Base-by-base conservation (phyloP, 176 grass and related monocot genomes). In the Paspalum vaginatum region DNA sequence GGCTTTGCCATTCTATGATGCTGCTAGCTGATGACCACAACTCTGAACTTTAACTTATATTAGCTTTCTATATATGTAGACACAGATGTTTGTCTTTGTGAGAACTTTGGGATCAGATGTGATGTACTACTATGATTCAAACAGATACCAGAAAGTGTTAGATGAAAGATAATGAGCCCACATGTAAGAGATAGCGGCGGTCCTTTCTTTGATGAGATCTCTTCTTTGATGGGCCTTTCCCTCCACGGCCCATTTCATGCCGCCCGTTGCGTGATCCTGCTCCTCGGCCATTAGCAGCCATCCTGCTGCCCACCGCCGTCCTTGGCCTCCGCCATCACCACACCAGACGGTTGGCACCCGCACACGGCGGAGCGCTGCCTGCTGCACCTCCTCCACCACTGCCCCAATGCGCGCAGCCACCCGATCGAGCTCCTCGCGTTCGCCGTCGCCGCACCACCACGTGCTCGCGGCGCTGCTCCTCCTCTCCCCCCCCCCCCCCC, bases 301-400 rank as follows among this genome's bases (percentile, higher is more conserved):
- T 3, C 32, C 32, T 3, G 32, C 32, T 3, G 32, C 32, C 32
- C 32, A 1, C 32, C 32, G 32, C 32, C 32, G 32, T 32, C 32
- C 32, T 32, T 32, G 2, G 32, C 32, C 44, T 0, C 60, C 50
- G 54, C 84, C 51, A 56, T 73, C 0, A 88, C 81, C 16, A 84
- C 68, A 2, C 81, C 81, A 1, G 68, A 88, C 60, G 85, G 89
- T 8, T 85, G 85, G 89, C 85, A 88, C 37, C 82, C 78, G 1
- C 78, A 72, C 41, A 79, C 80, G 22, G 73, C 72, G 54, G 87
- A 83, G 53, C 67, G 88, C 3, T 87, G 85, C n/a, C 74, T 83
- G 2, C 77, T 93, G 2, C 91, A 89, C 78, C 73, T 81, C 46
- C 82, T 93, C 48, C 91, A 90, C 49, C 85, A 88, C 82, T 58